phyloP scores from a whole-genome alignment of 495 filamentous ascomycete genomes.

The Neurospora tetrasperma region DNA sequence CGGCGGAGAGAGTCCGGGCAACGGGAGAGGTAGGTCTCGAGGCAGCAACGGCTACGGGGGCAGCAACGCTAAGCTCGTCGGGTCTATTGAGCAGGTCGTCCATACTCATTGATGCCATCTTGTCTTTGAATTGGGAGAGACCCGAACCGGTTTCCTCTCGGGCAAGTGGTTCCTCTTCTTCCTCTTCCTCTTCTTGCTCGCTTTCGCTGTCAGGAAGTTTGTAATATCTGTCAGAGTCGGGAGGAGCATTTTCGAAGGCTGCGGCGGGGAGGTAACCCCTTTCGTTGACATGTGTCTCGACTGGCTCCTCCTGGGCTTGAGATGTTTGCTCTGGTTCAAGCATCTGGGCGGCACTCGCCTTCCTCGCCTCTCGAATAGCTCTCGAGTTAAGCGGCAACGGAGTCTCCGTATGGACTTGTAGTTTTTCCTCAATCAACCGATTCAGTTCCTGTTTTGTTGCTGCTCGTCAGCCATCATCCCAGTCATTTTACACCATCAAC shows the following conservation, averaged over 20 bases:
- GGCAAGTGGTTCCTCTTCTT: no score
- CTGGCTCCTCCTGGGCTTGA: neutral
- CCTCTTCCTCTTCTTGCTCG: neutral
- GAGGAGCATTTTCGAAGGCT: neutral
- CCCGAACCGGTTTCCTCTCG: no score
- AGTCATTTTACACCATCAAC: no score
- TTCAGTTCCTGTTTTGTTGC: conserved; percentile 22
- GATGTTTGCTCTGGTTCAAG: neutral
- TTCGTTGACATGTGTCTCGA: neutral
- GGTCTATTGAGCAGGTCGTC: neutral
- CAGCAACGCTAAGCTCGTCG: no score
- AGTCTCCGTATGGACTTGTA: conserved; percentile 7
- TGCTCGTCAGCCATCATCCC: neutral
- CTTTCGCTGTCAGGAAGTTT: neutral
- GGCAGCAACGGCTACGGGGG: neutral
- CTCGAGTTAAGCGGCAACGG: conserved; percentile 6
- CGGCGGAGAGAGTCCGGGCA: neutral
- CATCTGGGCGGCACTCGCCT: neutral
- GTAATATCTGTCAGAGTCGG: neutral
- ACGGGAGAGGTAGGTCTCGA: neutral
- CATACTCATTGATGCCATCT: neutral
- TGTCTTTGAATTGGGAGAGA: neutral
- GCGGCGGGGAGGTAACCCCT: neutral
- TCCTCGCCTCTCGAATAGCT: neutral
- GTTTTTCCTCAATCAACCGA: conserved; percentile 25